A percentile compares a stretch with the other conserved stretches of the same genome.
Conservation (phyloP, 441 rosid genomes). For the Raphanus hybrid region DNA sequence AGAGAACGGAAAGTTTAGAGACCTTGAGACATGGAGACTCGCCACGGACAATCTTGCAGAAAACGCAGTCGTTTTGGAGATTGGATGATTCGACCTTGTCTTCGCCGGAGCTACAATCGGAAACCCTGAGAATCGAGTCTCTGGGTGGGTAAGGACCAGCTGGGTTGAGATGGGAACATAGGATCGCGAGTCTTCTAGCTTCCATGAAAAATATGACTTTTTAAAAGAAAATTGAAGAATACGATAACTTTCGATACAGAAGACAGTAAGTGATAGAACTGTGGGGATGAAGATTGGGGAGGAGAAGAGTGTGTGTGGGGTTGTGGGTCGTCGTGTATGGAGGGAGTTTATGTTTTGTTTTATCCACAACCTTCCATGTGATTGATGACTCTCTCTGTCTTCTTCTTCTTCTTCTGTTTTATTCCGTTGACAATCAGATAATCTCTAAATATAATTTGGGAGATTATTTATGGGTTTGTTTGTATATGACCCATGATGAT, state of each 20-base stretch:
- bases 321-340: neutral
- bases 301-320: neutral
- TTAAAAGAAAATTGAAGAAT: no score
- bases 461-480: neutral
- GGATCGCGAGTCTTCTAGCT: conserved; percentile 67
- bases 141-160: conserved; percentile 10
- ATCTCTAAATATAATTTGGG: neutral
- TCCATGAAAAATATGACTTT: no score
- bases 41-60: conserved; percentile 79
- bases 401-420: neutral
- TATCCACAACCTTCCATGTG: conserved; percentile 42
- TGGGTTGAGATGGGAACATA: conserved; percentile 66
- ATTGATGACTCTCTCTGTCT: neutral
- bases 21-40: conserved; percentile 81
- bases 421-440: neutral
- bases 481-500: neutral
- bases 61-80: conserved; percentile 64
- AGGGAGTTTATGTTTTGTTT: conserved; percentile 33
- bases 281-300: conserved; percentile 27
- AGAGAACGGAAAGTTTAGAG: neutral
- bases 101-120: conserved; percentile 43
- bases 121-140: conserved; percentile 31
- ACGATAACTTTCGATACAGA: neutral
- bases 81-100: conserved; percentile 3
- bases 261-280: neutral